Percentiles rank a stretch among this genome's conserved stretches.
Conservation (phyloP, 2,329 filamentous ascomycete species). For the Fusarium mundagurra region DNA sequence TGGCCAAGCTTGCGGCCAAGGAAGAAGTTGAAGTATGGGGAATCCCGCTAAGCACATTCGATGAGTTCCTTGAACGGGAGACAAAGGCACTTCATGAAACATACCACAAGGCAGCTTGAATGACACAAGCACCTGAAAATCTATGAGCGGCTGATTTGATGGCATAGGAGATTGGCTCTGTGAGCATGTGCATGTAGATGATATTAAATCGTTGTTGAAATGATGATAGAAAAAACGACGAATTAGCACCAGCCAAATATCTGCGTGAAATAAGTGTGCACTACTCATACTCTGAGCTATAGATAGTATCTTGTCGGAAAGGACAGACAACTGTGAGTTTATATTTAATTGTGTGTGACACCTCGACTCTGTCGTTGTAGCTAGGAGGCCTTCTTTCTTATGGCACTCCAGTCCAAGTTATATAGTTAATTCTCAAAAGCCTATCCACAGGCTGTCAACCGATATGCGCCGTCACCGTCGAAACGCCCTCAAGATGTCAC, state of each 20-base stretch:
- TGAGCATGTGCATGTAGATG: not conserved
- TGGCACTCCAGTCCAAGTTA: not conserved
- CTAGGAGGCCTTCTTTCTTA: not conserved
- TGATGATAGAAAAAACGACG: not conserved
- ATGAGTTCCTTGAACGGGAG: slow-evolving; percentile 55
- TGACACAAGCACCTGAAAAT: not conserved
- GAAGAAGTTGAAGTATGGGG: slow-evolving; percentile 50
- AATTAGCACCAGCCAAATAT: not conserved
- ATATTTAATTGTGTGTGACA: not conserved
- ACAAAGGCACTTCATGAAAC: slow-evolving; percentile 45
- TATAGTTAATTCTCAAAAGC: slow-evolving; percentile 12
- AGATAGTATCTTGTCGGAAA: not conserved
- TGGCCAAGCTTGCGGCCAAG: slow-evolving; percentile 50
- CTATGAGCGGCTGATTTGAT: not conserved
- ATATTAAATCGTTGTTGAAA: not conserved
- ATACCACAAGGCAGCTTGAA: slow-evolving; percentile 28
- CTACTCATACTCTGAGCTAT: not conserved
- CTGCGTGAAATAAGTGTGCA: not conserved
- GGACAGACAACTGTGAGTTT: not conserved
- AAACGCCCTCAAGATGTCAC: slow-evolving; percentile 18
- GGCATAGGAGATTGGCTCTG: not conserved
- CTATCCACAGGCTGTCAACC: slow-evolving; percentile 12
- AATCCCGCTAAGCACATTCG: slow-evolving; percentile 54
- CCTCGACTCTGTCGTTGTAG: not conserved
- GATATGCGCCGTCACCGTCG: slow-evolving; percentile 12